These are phyloP conservation scores for Neurospora discreta DNA, from an alignment of 495 filamentous ascomycete genomes.

Conservation along the genomic window DNA sequence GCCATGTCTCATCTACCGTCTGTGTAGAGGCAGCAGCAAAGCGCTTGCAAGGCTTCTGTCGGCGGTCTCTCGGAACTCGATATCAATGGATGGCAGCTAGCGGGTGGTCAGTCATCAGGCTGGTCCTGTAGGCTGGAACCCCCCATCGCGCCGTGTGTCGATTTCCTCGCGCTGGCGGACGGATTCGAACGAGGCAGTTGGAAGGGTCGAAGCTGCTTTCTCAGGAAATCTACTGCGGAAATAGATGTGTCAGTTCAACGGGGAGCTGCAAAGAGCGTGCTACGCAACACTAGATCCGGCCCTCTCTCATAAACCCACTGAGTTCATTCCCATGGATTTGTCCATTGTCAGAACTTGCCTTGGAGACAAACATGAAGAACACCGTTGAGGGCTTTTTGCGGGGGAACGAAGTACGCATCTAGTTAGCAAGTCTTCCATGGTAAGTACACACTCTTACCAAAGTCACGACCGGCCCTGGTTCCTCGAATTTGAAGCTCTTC, in stretches of 20 bases:
- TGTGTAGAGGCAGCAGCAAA: background rate
- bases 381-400: too few relatives aligned
- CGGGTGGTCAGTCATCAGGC: too few relatives aligned
- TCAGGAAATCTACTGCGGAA: background rate
- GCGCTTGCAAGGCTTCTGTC: background rate
- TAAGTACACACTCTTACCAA: background rate
- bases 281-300: background rate
- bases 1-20: too few relatives aligned
- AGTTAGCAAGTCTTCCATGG: background rate
- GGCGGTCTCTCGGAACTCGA: background rate
- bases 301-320: background rate
- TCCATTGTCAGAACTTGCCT: too few relatives aligned
- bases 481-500: background rate
- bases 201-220: background rate
- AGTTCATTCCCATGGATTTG: too few relatives aligned
- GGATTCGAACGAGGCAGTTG: background rate
- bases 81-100: background rate
- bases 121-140: too few relatives aligned
- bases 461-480: background rate
- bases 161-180: too few relatives aligned
- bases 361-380: too few relatives aligned
- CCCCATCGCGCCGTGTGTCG: too few relatives aligned
- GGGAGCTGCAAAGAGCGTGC: background rate
- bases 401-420: too few relatives aligned
- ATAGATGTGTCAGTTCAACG: background rate